Evolutionary conservation across 2,329 filamentous ascomycete species (phyloP).

Genomic region (Thielaviopsis ethacetica): DNA sequence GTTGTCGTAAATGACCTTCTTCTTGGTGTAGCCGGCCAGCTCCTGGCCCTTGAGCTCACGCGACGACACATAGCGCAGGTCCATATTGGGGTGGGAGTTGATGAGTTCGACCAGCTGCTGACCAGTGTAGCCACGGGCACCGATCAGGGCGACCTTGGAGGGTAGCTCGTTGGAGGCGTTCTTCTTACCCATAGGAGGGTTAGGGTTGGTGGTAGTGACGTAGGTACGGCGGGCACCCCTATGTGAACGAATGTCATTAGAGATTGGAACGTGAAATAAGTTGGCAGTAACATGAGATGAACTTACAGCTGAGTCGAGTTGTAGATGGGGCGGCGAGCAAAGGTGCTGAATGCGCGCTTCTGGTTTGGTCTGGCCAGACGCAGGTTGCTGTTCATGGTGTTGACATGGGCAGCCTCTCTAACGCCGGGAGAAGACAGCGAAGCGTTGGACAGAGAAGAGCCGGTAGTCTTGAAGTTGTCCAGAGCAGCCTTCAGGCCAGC

Average conservation of each 20-base stretch:
- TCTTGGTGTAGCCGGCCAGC: slow-evolving; percentile 79
- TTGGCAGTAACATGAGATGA: not conserved
- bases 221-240: slow-evolving; percentile 15
- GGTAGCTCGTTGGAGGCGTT: slow-evolving; percentile 70
- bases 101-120: slow-evolving; percentile 78
- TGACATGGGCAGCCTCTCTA: slow-evolving; percentile 54
- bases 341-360: slow-evolving; percentile 48
- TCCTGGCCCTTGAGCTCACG: slow-evolving; percentile 79
- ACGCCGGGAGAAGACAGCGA: slow-evolving; percentile 79
- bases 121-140: slow-evolving; percentile 85
- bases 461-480: slow-evolving; percentile 68
- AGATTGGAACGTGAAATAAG: not conserved
- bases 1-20: slow-evolving; percentile 84
- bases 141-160: slow-evolving; percentile 71
- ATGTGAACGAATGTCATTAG: not conserved
- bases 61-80: slow-evolving; percentile 81
- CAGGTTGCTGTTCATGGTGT: slow-evolving; percentile 7
- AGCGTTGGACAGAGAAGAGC: slow-evolving; percentile 74
- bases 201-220: slow-evolving; percentile 59
- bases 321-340: slow-evolving; percentile 20
- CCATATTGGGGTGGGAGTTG: slow-evolving; percentile 76
- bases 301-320: slow-evolving; percentile 11
- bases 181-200: slow-evolving; percentile 76
- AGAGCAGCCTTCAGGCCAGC: slow-evolving; percentile 72
- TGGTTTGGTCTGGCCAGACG: slow-evolving; percentile 3